Percentiles rank a stretch among this genome's conserved stretches.
These are phyloP conservation scores for Talaromyces sp. DNA, from an alignment of 2,329 filamentous ascomycete species.

Conservation along the genomic window DNA sequence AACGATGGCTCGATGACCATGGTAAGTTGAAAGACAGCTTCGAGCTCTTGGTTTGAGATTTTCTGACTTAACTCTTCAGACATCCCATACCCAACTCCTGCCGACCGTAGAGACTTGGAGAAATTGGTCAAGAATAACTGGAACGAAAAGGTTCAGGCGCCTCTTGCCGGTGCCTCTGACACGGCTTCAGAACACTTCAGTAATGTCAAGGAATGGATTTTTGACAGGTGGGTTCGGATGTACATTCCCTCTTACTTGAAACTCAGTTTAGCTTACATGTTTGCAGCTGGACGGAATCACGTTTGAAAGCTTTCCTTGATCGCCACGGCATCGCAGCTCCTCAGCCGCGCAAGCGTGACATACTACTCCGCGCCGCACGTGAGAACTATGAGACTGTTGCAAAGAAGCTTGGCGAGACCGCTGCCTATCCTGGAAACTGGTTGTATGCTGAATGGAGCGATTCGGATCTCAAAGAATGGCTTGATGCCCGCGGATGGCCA, in stretches of 20 bases:
- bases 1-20: constrained; percentile 92
- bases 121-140: constrained; percentile 85
- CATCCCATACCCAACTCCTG: constrained; percentile 80
- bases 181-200: constrained; percentile 66
- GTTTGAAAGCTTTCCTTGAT: constrained; percentile 89
- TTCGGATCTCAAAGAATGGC: constrained; percentile 89
- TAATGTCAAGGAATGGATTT: constrained; percentile 81
- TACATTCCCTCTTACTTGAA: not conserved
- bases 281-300: constrained; percentile 79
- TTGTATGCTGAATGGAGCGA: constrained; percentile 86
- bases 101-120: constrained; percentile 93
- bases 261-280: constrained; percentile 41
- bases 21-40: constrained; percentile 27
- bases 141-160: constrained; percentile 66
- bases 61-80: constrained; percentile 33
- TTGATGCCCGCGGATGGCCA: constrained; percentile 80
- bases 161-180: constrained; percentile 74
- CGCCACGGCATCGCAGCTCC: constrained; percentile 81
- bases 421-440: constrained; percentile 91
- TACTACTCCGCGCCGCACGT: constrained; percentile 69
- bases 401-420: constrained; percentile 68
- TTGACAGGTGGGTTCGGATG: constrained; percentile 60
- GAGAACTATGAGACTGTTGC: constrained; percentile 75
- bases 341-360: constrained; percentile 80
- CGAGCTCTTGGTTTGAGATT: not conserved